Evolutionary conservation across 768 basidiomycete genomes (phyloP).

Genomic region (Pleurotus giganteus): DNA sequence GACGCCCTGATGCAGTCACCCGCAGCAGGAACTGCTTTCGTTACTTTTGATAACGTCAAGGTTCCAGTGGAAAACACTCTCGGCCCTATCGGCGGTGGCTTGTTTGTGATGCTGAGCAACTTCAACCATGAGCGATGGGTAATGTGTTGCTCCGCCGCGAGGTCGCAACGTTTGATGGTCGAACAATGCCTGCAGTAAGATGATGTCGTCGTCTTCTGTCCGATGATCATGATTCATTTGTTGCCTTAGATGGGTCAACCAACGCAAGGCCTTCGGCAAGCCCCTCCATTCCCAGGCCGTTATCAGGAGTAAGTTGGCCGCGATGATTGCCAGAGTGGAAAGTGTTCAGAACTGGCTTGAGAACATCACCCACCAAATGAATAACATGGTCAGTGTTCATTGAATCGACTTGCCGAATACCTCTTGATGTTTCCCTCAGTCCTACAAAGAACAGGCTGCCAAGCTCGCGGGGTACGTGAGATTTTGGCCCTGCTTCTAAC

Average conservation of each 20-base stretch:
- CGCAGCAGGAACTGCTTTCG: constrained; percentile 78
- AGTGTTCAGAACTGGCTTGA: constrained; percentile 85
- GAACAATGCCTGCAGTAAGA: constrained; percentile 53
- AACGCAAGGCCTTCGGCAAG: constrained; percentile 90
- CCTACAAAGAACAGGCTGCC: constrained; percentile 72
- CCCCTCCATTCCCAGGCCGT: constrained; percentile 82
- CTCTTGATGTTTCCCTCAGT: constrained; percentile 25
- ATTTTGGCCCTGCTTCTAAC: neutral
- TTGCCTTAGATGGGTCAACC: constrained; percentile 67
- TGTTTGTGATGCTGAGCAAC: constrained; percentile 56
- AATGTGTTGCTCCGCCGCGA: constrained; percentile 74
- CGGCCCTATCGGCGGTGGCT: constrained; percentile 60
- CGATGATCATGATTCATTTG: constrained; percentile 1
- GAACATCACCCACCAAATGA: constrained; percentile 84
- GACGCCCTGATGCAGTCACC: constrained; percentile 36
- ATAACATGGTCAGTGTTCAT: constrained; percentile 56
- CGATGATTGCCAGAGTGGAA: constrained; percentile 63
- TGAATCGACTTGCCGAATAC: neutral
- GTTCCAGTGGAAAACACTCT: constrained; percentile 85
- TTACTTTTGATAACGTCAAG: constrained; percentile 78
- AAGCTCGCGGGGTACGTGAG: constrained; percentile 66
- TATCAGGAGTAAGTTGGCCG: constrained; percentile 84
- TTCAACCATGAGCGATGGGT: constrained; percentile 97
- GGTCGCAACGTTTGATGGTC: constrained; percentile 59
- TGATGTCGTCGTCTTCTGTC: neutral